phyloP scores from a whole-genome alignment of 345 rosid species.

The Pistacia integerrima region DNA sequence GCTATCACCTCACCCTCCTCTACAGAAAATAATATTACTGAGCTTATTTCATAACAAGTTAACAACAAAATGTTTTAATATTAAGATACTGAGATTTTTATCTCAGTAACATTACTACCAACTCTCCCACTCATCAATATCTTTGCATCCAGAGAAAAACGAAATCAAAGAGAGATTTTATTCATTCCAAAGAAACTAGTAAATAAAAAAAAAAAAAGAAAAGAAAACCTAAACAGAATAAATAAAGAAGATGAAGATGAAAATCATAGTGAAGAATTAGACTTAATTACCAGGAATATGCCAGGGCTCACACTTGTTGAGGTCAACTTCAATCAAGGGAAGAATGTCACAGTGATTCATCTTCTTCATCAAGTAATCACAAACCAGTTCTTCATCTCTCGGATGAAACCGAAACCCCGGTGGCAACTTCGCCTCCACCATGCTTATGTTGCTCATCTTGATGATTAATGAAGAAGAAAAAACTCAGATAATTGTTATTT shows the following conservation, averaged over 20 bases:
- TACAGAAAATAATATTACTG: no score
- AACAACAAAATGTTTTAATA: no score
- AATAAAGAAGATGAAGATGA: no score
- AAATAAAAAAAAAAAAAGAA: no score
- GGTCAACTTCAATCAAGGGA: constrained; percentile 76
- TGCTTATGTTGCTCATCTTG: constrained; percentile 59
- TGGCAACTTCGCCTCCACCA: constrained; percentile 75
- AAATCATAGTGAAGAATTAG: not conserved
- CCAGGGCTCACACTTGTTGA: constrained; percentile 98
- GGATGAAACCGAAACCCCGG: constrained; percentile 97
- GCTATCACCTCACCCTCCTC: constrained; percentile 23
- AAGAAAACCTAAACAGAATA: not conserved
- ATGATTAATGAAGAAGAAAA: not conserved
- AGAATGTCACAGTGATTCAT: constrained; percentile 32
- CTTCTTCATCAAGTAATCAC: constrained; percentile 79
- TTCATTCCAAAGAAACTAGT: no score
- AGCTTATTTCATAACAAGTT: no score
- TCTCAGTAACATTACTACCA: no score
- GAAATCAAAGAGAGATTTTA: no score
- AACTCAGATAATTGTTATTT: no score
- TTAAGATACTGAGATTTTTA: no score
- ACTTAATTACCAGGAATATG: constrained; percentile 76
- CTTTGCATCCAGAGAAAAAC: not conserved
- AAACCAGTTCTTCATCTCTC: constrained; percentile 83
- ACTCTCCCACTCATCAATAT: no score